Evolutionary conservation across 73 alveolate species (phyloP), one percentile per base, ranked within the genome.

Genomic region (Paramecium octaurelia): DNA sequence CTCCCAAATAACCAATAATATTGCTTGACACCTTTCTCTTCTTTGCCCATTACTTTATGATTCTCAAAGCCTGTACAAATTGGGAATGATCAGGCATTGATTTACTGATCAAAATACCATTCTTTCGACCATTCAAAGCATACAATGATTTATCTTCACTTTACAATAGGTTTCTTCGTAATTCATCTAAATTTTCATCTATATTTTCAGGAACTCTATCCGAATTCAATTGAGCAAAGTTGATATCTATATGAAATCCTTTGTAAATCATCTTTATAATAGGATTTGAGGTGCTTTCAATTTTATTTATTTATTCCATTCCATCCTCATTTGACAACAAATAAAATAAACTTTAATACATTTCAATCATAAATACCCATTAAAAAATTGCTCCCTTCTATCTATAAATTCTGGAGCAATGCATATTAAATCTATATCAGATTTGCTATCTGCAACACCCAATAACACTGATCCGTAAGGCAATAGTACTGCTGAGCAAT

Each of bases 31-130:
- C 92, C 29, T 99, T 99, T 88, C 99, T 95, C 86, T 95, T 95
- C 93, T 97, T 98, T 48, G 99, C 99, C 99, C 99, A 98, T 24
- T 97, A 94, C 88, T 98, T 98, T 11, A 98, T 95, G n/a, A 97
- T 95, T 88, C 98, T 95, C 24, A 98, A 93, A 2, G 99, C 94
- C 44, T 95, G 69, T 77, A 95, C 95, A 92, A 98, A 98, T 70
- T 93, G 94, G 27, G 95, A 96, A 48, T 92, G 94, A 60, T 93
- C 92, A 42, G 98, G 96, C 34, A 97, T 97, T 10, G 95, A 83
- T 14, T 92, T 92, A 58, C 97, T 91, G 8, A 96, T 97, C 42
- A 95, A 92, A 93, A 97, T 97, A 58, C 99, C 97, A 58, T 97
- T 98, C 31, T 99, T 92, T 85, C 97, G 85, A 1, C 99, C 99